Base-by-base conservation (phyloP, 768 basidiomycete species). In the Psilocybe cubensis region DNA sequence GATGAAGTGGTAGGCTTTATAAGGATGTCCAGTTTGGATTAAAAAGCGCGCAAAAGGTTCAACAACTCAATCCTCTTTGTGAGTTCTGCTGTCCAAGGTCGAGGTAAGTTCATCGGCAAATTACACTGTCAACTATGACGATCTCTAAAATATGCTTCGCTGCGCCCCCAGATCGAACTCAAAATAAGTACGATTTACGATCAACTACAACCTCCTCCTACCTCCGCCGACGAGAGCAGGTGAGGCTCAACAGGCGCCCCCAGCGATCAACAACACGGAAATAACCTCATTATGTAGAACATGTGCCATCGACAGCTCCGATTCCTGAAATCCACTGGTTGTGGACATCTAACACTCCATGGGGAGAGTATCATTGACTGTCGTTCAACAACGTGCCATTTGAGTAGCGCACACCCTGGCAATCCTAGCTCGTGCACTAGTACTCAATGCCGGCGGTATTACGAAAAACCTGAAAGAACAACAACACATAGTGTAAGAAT, bases 271-370 rank as follows among this genome's bases (percentile, higher is more conserved):
- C 58, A 51, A 56, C 63, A 59, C 56, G 59, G 56, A 60, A 62
- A 59, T 64, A 64, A 63, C 63, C 47, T 60, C 60, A 58, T 66
- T 57, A 57, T 62, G 60, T 55, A 57, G 66, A 64, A 60, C 63
- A 90, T 91, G 88, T 91, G 88, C 75, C 82, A 84, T 70, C 81
- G 86, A 61, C 76, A 74, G 50, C 80, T 89, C 65, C 76, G 72
- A 62, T 82, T 88, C 70, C 71, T 68, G 55, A 79, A 74, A 65
- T 80, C 76, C 61, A 68, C 65, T 28, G 69, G 38, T n/a, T 90
- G 89, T 73, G 75, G 75, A n/a, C 87, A 89, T 68, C 72, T 79
- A 64, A 74, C 75, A 12, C 83, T 79, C 65, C 71, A 66, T 35
- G 67, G 72, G 12, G 74, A 79, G 31, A 73, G 67, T 57, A 67